Evolutionary conservation across 495 filamentous ascomycete species (phyloP).

Genomic region (Hypoxylon fuscum): DNA sequence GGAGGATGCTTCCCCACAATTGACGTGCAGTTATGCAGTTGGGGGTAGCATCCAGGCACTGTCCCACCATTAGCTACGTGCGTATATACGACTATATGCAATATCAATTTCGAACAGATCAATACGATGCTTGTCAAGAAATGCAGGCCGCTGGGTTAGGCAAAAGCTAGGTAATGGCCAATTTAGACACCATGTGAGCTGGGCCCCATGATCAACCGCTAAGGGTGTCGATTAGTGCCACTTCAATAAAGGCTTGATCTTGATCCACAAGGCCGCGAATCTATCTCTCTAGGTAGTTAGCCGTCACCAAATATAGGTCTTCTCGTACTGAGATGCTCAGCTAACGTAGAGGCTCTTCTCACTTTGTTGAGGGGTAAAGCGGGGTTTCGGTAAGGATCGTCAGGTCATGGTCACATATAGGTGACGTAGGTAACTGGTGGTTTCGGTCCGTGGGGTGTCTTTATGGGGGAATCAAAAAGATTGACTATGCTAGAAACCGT

Average conservation of each 20-base stretch:
- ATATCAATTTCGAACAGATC: constrained; percentile 21
- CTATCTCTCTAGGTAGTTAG: not conserved
- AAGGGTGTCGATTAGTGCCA: constrained; percentile 16
- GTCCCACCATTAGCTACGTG: constrained; percentile 20
- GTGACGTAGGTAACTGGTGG: constrained; percentile 32
- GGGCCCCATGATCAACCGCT: constrained; percentile 32
- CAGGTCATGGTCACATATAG: constrained; percentile 36
- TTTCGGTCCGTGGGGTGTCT: constrained; percentile 22
- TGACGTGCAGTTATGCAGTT: constrained; percentile 29
- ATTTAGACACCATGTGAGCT: constrained; percentile 33
- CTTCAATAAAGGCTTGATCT: constrained; percentile 6
- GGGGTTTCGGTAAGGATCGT: constrained; percentile 35
- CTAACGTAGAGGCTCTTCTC: constrained; percentile 25
- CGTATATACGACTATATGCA: constrained; percentile 20
- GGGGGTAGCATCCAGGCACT: constrained; percentile 36
- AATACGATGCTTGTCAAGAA: constrained; percentile 10
- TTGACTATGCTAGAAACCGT: constrained; percentile 9
- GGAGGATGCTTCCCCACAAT: constrained; percentile 33
- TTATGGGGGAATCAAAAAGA: not conserved
- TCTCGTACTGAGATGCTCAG: constrained; percentile 5
- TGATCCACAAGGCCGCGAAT: not conserved
- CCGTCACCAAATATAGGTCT: constrained; percentile 23
- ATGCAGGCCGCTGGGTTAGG: constrained; percentile 40
- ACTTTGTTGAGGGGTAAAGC: constrained; percentile 33
- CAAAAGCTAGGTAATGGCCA: constrained; percentile 31